Conservation (phyloP, 1,139 yeast genomes). For the Nadsonia commutata region DNA sequence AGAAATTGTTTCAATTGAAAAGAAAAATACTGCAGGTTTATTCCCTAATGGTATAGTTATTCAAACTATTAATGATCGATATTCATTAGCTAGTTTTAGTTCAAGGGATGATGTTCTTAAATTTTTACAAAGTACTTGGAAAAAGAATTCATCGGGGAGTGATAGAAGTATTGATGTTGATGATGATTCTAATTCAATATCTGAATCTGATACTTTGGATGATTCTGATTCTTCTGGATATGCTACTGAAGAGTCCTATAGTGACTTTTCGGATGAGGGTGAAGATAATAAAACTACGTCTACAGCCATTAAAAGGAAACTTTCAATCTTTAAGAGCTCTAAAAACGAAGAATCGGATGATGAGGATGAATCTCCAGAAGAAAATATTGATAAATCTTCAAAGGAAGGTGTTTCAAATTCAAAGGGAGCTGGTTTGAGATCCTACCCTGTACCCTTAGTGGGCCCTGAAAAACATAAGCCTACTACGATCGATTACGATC, state of each 20-base stretch:
- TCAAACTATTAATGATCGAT: conserved; percentile 49
- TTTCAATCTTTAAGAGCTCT: too few relatives aligned
- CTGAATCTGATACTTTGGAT: neutral
- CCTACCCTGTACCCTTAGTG: conserved; percentile 23
- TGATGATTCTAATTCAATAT: neutral
- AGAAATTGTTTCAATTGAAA: conserved; percentile 63
- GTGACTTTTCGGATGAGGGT: neutral
- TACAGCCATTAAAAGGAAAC: too few relatives aligned
- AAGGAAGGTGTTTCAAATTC: too few relatives aligned
- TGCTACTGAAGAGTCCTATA: neutral
- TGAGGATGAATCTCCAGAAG: too few relatives aligned
- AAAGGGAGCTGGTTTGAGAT: conserved; percentile 4
- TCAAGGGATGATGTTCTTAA: conserved; percentile 68
- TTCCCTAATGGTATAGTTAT: conserved; percentile 85
- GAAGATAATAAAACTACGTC: neutral
- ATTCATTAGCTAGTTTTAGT: conserved; percentile 70
- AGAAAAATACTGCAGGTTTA: conserved; percentile 71
- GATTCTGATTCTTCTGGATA: neutral
- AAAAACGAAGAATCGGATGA: too few relatives aligned
- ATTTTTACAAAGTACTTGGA: conserved; percentile 34
- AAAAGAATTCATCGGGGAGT: conserved; percentile 9
- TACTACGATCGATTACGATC: conserved; percentile 35
- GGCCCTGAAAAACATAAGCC: conserved; percentile 49
- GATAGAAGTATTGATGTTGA: neutral
- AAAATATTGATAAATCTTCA: too few relatives aligned